These are phyloP conservation scores for Delonix regia DNA, from an alignment of 306 rosid species.

Conservation along the genomic window DNA sequence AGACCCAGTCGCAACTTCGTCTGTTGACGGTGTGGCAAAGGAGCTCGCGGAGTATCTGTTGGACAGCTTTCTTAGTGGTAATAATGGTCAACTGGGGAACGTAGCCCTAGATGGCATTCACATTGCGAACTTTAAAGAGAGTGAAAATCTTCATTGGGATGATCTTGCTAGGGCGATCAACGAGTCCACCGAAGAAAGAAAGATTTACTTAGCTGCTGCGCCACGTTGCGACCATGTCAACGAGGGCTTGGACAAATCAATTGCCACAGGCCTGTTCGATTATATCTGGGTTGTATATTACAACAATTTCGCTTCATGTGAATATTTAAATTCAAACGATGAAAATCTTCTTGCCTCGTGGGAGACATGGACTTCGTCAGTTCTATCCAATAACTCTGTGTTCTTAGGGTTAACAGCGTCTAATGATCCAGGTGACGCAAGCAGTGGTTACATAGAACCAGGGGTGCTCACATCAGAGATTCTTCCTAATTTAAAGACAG, in stretches of 20 bases:
- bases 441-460: not conserved
- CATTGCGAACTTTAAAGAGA: constrained; percentile 29
- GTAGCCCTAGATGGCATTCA: constrained; percentile 54
- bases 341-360: constrained; percentile 33
- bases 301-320: constrained; percentile 49
- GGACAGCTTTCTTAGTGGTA: constrained; percentile 45
- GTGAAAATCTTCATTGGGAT: constrained; percentile 33
- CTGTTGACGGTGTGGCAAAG: too few species aligned
- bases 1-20: not conserved
- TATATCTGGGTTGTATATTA: constrained; percentile 61
- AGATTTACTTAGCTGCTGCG: constrained; percentile 41
- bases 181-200: not conserved
- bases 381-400: not conserved
- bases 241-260: constrained; percentile 12
- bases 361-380: constrained; percentile 38
- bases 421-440: too few species aligned
- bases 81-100: constrained; percentile 30
- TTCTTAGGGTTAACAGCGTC: constrained; percentile 11
- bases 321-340: constrained; percentile 1
- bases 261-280: constrained; percentile 51
- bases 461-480: not conserved
- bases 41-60: too few species aligned
- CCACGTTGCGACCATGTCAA: constrained; percentile 38
- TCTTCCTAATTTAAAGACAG: not conserved
- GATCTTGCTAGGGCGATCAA: constrained; percentile 38